Conservation (phyloP, 192 early-diverging fungal species). For the Linderina pennispora region DNA sequence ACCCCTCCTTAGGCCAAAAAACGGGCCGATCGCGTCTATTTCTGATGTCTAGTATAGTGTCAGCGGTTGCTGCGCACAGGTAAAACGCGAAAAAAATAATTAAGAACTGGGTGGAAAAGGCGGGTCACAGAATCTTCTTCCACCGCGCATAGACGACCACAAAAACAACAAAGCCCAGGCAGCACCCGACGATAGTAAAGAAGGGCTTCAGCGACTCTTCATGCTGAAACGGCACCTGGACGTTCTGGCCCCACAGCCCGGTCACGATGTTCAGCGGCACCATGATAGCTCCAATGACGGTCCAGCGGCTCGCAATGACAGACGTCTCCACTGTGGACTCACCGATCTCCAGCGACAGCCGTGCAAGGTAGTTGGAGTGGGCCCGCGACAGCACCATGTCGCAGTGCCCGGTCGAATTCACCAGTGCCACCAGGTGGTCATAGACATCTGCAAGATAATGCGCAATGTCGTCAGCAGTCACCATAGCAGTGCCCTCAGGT, state of each 20-base stretch:
- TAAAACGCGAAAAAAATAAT: no score
- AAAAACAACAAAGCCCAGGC: conserved; percentile 20
- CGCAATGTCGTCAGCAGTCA: conserved; percentile 48
- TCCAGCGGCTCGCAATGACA: conserved; percentile 76
- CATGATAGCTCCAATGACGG: conserved; percentile 78
- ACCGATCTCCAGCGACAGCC: conserved; percentile 60
- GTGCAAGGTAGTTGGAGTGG: conserved; percentile 68
- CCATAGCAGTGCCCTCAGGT: no score
- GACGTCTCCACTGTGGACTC: conserved; percentile 72
- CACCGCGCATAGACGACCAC: conserved; percentile 31
- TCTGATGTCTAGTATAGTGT: no score
- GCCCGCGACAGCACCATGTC: conserved; percentile 64
- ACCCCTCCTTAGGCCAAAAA: no score
- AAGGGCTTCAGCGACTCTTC: conserved; percentile 17
- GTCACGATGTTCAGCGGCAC: conserved; percentile 87
- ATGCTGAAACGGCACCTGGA: conserved; percentile 35
- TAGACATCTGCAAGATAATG: conserved; percentile 74
- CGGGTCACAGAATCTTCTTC: conserved; percentile 30
- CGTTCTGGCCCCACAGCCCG: conserved; percentile 60
- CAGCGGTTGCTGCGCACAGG: no score
- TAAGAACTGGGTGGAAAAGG: no score
- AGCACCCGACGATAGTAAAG: conserved; percentile 22
- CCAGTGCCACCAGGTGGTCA: conserved; percentile 66
- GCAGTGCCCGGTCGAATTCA: conserved; percentile 62
- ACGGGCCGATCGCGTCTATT: no score